phyloP scores from a whole-genome alignment of 768 basidiomycete genomes.

The Chalciporus sphaerocephalus region DNA sequence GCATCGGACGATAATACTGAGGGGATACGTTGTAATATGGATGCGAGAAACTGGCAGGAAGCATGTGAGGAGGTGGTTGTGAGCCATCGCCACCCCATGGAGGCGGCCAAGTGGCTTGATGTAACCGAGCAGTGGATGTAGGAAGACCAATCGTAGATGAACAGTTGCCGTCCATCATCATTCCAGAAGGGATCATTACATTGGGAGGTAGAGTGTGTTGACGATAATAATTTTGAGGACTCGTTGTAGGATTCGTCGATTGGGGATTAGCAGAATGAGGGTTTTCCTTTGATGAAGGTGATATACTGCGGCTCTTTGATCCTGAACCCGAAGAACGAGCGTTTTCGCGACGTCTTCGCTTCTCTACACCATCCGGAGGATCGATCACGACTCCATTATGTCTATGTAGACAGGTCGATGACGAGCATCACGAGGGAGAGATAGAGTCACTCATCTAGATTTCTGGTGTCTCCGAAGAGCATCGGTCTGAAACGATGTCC shows the following conservation, averaged over 20 bases:
- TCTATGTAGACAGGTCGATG: conserved; percentile 23
- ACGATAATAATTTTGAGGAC: conserved; percentile 61
- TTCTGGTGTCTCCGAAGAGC: conserved; percentile 77
- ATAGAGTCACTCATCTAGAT: conserved; percentile 50
- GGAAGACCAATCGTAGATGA: conserved; percentile 43
- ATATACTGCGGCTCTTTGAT: conserved; percentile 49
- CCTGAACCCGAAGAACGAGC: conserved; percentile 38
- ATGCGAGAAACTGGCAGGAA: conserved; percentile 36
- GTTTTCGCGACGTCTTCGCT: conserved; percentile 20
- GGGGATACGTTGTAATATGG: conserved; percentile 35
- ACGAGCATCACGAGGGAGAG: conserved; percentile 3
- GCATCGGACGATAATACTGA: conserved; percentile 47
- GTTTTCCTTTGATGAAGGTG: conserved; percentile 44
- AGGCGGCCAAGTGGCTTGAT: conserved; percentile 42
- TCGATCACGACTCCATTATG: conserved; percentile 69
- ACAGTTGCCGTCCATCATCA: conserved; percentile 42
- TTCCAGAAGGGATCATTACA: conserved; percentile 43
- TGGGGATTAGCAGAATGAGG: conserved; percentile 33
- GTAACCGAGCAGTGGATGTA: conserved; percentile 49
- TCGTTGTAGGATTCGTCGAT: conserved; percentile 28
- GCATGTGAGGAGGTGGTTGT: conserved; percentile 30
- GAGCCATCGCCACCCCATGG: conserved; percentile 34
- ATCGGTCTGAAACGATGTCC: conserved; percentile 53
- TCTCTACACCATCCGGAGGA: conserved; percentile 30
- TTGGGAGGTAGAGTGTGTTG: conserved; percentile 54